Conservation (phyloP, 2,329 filamentous ascomycete species). For the Thermothelomyces thermophilus region DNA sequence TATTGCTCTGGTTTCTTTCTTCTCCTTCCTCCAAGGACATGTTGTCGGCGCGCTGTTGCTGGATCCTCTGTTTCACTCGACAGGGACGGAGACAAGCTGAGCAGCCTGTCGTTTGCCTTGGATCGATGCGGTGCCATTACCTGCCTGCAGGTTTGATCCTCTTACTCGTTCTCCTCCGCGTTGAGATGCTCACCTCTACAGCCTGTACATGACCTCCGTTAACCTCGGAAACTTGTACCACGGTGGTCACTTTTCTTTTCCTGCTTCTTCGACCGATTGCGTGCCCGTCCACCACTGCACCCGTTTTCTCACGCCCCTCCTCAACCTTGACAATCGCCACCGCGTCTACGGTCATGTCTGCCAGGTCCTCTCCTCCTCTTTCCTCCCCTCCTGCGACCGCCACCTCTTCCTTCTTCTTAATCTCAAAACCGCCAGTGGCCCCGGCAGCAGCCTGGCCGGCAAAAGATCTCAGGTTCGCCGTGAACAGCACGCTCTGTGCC, state of each 20-base stretch:
- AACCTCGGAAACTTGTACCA: background rate
- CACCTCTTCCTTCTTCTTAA: background rate
- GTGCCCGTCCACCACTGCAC: background rate
- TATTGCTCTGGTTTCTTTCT: too few relatives aligned
- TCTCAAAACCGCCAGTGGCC: background rate
- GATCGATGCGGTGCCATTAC: background rate
- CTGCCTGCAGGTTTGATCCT: background rate
- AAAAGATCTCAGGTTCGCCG: constrained; percentile 82
- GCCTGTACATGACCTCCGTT: background rate
- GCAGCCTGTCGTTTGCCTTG: background rate
- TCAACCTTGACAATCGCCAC: background rate
- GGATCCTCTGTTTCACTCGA: too few relatives aligned
- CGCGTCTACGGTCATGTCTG: background rate
- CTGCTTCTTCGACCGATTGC: background rate
- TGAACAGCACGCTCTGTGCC: constrained; percentile 96
- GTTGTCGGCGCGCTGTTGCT: too few relatives aligned
- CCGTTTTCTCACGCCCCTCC: background rate
- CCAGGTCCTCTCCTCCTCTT: background rate
- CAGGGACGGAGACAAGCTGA: too few relatives aligned
- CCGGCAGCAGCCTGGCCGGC: constrained; percentile 51
- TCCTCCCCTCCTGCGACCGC: background rate
- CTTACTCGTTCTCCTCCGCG: constrained; percentile 15
- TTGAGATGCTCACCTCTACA: background rate
- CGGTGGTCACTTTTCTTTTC: background rate
- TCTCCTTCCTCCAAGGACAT: too few relatives aligned